Base-by-base conservation (phyloP, 2,329 filamentous ascomycete species). In the Neonectria hederae region DNA sequence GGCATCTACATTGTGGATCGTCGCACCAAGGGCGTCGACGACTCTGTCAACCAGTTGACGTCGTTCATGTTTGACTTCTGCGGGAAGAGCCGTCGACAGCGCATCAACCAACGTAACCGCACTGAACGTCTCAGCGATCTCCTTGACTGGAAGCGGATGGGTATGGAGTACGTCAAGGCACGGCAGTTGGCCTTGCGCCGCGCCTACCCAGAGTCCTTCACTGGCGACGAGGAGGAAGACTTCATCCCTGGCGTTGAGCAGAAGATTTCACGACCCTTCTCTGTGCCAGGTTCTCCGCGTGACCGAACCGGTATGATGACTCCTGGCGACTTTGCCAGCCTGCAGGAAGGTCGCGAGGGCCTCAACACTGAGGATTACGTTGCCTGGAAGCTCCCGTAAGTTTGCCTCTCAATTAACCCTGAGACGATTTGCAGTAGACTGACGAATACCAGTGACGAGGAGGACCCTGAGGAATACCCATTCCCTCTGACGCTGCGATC, bases 1-100 rank as follows among this genome's bases (percentile, higher is more conserved):
- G 96, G 96, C 70, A 98, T 99, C 81, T 98, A 98, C 84, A 98
- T 99, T 78, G 94, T 99, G 49, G 96, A 99, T 78, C 92, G 96
- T 61, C 90, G 96, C 53, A 92, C 89, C 82, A 98, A 98, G 87
- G 95, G 94, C 28, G 91, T 99, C 1, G 96, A 99, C 75, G 96
- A 98, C 79, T 97, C 94, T 9, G 94, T 98, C 77, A 97, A 98
- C 81, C 94, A 98, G 81, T 88, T 98, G 67, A 90, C 93, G 14
- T 89, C 92, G 22, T 78, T 76, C 74, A 98, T 99, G 95, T 96
- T 90, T 76, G 93, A 98, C 51, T 99, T 97, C 77, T 91, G 92
- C 66, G 87, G 87, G 76, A 99, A 99, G 89, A 97, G 92, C 80
- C 92, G 94, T 62, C 90, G 96, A 65, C 96, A 99, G 81, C 92